Evolutionary conservation across 768 basidiomycete genomes (phyloP).

Genomic region (Gloeopeniophorella convolvens): DNA sequence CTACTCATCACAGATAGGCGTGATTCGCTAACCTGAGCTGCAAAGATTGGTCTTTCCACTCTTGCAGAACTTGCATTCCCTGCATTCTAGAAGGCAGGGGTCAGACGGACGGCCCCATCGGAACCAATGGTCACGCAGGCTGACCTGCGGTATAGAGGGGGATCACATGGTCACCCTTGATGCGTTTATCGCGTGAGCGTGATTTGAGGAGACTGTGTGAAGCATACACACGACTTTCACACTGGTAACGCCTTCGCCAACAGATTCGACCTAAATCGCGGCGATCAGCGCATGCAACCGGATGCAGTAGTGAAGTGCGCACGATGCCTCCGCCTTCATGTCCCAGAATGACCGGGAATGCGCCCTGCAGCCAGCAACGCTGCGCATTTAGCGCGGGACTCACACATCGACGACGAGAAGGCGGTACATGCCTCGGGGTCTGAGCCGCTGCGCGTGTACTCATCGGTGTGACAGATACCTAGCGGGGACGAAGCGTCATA

Average conservation of each 20-base stretch:
- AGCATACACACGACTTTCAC: slow-evolving; percentile 45
- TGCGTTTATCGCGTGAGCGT: neutral
- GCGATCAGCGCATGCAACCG: neutral
- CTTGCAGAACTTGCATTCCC: slow-evolving; percentile 98
- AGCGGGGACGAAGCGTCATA: neutral
- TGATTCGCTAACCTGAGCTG: slow-evolving; percentile 57
- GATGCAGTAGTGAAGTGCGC: slow-evolving; percentile 28
- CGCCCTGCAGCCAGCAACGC: slow-evolving; percentile 42
- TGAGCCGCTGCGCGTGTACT: slow-evolving; percentile 93
- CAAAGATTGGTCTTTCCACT: slow-evolving; percentile 99
- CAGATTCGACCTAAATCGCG: slow-evolving; percentile 75
- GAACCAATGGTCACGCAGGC: neutral
- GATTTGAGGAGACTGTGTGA: slow-evolving; percentile 1
- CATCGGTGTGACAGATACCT: slow-evolving; percentile 98
- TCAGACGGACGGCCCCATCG: neutral
- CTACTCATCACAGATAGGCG: neutral
- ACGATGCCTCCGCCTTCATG: slow-evolving; percentile 93
- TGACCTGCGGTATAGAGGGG: slow-evolving; percentile 92
- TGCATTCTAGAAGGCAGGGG: slow-evolving; percentile 50
- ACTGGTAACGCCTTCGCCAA: slow-evolving; percentile 90
- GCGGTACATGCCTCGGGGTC: slow-evolving; percentile 72
- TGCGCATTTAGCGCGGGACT: too few relatives aligned
- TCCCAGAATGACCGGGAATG: slow-evolving; percentile 90
- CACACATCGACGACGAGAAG: too few relatives aligned
- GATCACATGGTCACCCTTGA: slow-evolving; percentile 89